Evolutionary conservation across 2,329 filamentous ascomycete genomes (phyloP).

Genomic region (Fusarium sp.): DNA sequence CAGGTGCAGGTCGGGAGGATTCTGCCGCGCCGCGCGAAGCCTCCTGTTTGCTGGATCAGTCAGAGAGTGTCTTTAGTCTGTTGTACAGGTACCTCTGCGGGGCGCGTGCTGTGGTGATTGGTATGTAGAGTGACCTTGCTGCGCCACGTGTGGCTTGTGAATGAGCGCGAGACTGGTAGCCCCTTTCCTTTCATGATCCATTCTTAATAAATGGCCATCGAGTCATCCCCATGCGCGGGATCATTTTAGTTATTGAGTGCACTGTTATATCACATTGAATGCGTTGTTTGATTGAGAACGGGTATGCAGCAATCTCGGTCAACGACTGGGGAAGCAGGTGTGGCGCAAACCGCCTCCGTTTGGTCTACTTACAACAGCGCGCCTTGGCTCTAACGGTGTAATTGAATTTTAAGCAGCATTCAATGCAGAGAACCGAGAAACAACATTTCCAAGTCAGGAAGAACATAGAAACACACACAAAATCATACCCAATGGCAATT

Average conservation of each 20-base stretch:
- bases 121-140: constrained; percentile 8
- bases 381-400: neutral
- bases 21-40: constrained; percentile 40
- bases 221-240: neutral
- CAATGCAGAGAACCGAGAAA: neutral
- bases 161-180: neutral
- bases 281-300: neutral
- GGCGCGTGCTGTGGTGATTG: neutral
- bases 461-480: neutral
- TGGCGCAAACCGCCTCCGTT: neutral
- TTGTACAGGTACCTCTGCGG: constrained; percentile 1
- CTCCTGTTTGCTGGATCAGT: constrained; percentile 24
- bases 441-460: neutral
- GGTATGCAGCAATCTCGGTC: neutral
- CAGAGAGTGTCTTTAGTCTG: constrained; percentile 15
- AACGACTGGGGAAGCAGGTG: neutral
- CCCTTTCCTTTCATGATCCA: neutral
- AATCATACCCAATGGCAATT: neutral
- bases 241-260: neutral
- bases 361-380: neutral
- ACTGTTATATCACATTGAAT: neutral
- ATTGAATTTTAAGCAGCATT: neutral
- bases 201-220: neutral
- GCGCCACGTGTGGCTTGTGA: constrained; percentile 32
- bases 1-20: constrained; percentile 36